Evolutionary conservation across 805 yeast species (phyloP), one percentile per base, ranked within the genome.

Genomic region (Wickerhamiella spandovensis): DNA sequence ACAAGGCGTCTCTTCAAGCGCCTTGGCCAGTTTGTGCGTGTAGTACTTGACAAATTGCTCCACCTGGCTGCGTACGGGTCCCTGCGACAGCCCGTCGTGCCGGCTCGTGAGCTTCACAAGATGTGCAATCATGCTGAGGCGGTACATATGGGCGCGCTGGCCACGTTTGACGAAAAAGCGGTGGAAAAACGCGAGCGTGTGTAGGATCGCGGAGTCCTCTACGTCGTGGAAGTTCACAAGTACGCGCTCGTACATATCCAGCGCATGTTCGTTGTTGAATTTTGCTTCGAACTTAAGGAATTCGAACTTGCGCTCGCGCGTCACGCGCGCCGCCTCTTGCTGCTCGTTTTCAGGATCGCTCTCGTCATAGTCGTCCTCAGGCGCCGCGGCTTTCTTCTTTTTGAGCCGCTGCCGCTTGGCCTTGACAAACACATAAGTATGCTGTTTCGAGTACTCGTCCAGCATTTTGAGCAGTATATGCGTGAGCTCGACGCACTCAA

Each of bases 51-150:
- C 67, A 56, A 90, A 80, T 17, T 17, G 37, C 23, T 22, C n/a
- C 15, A 44, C 37, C 44, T 79, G 76, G 37, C 78, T 81, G 12
- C 83, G 74, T 50, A 82, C 87, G 28, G 68, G 70, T 51, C 86
- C 69, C 15, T 66, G 46, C 0, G 78, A 72, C 17, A 80, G 64
- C 6, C 81, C 78, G 30, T 68, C 68, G 24, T 72, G 59, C 17
- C 74, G 63, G 38, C 71, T 72, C 12, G 78, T 67, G 6, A 83
- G 67, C 24, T 74, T 70, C 58, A 78, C 74, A 0, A 84, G 61
- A 2, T 75, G 60, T 15, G 72, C 62, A 74, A 90, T 75, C 60
- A 92, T 78, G 61, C 89, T 96, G 32, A 92, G 61, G 47, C 95
- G 69, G 58, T 73, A 81, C 32, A 84, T 63, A 32, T 76, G 66